These are phyloP conservation scores for Hamigera avellanea DNA, from an alignment of 495 filamentous ascomycete species.

Conservation along the genomic window DNA sequence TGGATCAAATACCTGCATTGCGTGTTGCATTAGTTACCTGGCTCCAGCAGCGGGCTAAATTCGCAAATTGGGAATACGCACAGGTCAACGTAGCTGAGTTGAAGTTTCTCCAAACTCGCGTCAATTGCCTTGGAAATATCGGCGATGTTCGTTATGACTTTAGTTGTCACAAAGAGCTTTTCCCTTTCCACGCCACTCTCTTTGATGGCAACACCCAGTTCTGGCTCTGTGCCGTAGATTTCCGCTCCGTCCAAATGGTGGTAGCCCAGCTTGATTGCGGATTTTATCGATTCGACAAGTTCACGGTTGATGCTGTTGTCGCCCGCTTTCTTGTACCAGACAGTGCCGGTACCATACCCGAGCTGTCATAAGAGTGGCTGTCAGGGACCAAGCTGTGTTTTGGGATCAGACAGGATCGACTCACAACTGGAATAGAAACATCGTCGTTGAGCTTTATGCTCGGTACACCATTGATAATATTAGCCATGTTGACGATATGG, in stretches of 20 bases:
- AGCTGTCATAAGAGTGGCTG: too few species aligned
- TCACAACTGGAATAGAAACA: slow-evolving; percentile 5
- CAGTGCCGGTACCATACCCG: slow-evolving; percentile 6
- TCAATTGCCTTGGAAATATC: slow-evolving; percentile 58
- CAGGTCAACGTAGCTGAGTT: slow-evolving; percentile 72
- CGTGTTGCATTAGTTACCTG: neutral
- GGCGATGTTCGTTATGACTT: slow-evolving; percentile 45
- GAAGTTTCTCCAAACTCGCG: slow-evolving; percentile 60
- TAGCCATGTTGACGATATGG: neutral
- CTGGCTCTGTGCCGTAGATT: slow-evolving; percentile 6
- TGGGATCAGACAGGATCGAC: neutral
- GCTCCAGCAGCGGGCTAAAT: neutral
- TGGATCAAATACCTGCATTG: slow-evolving; percentile 61
- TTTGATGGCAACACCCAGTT: slow-evolving; percentile 37
- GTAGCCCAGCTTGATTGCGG: slow-evolving; percentile 53
- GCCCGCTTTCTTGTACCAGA: slow-evolving; percentile 10
- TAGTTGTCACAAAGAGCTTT: slow-evolving; percentile 68
- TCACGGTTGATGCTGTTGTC: slow-evolving; percentile 6
- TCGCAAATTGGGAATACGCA: slow-evolving; percentile 18
- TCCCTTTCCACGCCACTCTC: slow-evolving; percentile 37
- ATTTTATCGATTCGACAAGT: slow-evolving; percentile 39
- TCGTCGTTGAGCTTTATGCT: slow-evolving; percentile 6
- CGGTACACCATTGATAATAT: neutral
- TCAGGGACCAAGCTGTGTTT: too few species aligned
- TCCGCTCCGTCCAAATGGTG: slow-evolving; percentile 63